Percentiles rank a stretch among this genome's conserved stretches.
Conservation (phyloP, 768 basidiomycete species). For the Hemileccinum impolitum region DNA sequence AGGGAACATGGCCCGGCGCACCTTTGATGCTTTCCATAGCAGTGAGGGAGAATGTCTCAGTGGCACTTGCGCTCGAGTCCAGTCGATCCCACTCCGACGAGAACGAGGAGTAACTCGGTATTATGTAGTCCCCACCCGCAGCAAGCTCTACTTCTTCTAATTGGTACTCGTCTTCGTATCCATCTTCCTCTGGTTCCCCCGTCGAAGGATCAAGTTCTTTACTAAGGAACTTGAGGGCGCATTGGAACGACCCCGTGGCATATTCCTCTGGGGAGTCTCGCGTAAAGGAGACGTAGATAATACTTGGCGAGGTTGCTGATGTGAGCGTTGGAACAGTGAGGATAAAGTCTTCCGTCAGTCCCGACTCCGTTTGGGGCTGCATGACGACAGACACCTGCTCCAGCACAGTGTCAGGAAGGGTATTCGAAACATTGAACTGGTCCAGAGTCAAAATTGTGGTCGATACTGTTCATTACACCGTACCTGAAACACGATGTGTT, state of each 20-base stretch:
- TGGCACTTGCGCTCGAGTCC: conserved; percentile 69
- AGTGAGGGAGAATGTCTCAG: conserved; percentile 91
- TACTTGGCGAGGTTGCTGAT: conserved; percentile 68
- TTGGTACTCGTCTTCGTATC: conserved; percentile 99
- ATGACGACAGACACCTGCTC: conserved; percentile 94
- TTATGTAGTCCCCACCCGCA: conserved; percentile 90
- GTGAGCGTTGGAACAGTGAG: conserved; percentile 76
- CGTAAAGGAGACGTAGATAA: conserved; percentile 92
- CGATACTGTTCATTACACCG: conserved; percentile 16
- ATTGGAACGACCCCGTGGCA: conserved; percentile 80
- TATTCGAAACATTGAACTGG: conserved; percentile 97
- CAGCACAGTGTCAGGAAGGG: conserved; percentile 90
- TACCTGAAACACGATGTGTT: conserved; percentile 96
- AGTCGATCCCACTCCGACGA: conserved; percentile 94
- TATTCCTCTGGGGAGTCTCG: conserved; percentile 76
- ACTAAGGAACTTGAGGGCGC: conserved; percentile 90
- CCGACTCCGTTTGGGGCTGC: conserved; percentile 72
- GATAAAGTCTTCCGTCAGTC: conserved; percentile 91
- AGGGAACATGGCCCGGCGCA: conserved; percentile 35
- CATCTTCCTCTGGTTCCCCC: conserved; percentile 94
- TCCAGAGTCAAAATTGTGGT: conserved; percentile 5
- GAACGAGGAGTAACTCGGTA: conserved; percentile 93
- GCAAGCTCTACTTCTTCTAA: conserved; percentile 93
- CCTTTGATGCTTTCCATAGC: conserved; percentile 94
- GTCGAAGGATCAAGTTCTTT: conserved; percentile 97